Percentiles rank a stretch among this genome's conserved stretches.
phyloP scores from a whole-genome alignment of 2,329 filamentous ascomycete species.

The Exophiala aquamarina region DNA sequence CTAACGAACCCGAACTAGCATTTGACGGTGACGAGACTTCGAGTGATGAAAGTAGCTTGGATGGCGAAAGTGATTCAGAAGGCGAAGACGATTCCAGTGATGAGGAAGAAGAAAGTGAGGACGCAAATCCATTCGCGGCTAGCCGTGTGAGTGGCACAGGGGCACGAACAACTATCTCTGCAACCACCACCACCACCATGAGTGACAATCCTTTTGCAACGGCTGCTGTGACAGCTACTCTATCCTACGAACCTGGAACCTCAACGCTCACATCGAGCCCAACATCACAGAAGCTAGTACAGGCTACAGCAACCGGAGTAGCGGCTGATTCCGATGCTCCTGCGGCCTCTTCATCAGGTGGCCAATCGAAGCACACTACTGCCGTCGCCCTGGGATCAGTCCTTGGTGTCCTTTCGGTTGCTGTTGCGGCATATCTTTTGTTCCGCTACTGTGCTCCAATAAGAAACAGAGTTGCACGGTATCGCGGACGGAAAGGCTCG shows the following conservation, averaged over 20 bases:
- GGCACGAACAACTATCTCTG: no score
- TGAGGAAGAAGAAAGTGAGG: conserved; percentile 2
- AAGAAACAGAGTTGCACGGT: neutral
- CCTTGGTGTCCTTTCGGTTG: conserved; percentile 8
- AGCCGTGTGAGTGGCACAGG: no score
- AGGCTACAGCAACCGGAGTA: neutral
- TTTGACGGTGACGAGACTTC: neutral
- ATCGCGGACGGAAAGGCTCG: neutral
- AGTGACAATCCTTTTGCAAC: no score
- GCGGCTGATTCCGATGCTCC: neutral
- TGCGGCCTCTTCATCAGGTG: neutral
- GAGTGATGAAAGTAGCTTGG: neutral
- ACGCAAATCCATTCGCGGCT: neutral
- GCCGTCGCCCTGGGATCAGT: conserved; percentile 9
- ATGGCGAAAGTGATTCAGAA: neutral
- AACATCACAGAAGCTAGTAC: no score
- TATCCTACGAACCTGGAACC: no score
- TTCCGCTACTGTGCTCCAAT: conserved; percentile 12
- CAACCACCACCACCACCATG: no score
- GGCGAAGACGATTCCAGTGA: neutral
- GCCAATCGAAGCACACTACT: conserved; percentile 9
- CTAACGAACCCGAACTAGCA: neutral
- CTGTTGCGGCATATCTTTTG: conserved; percentile 6
- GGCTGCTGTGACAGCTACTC: no score
- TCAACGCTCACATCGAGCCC: no score